Evolutionary conservation across 108 stramenopile genomes (phyloP), one percentile per base, ranked within the genome.

Genomic region (Fragilaria radians): DNA sequence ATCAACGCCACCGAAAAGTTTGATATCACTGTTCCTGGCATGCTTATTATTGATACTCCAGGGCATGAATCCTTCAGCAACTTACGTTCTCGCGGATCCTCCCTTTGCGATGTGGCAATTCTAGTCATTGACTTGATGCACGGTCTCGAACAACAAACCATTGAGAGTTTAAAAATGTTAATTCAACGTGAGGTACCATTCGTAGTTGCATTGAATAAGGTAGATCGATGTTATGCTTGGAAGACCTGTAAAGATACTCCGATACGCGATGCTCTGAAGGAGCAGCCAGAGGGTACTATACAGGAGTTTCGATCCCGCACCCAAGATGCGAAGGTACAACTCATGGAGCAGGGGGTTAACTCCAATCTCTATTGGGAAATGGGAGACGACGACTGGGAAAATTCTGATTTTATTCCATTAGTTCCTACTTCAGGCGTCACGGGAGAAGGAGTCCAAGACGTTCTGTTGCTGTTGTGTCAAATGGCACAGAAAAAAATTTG

Each of bases 111-210:
- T 86, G 93, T 99, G 25, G 99, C 99, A 22, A 97, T 99, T 67
- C 78, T 99, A 18, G 99, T 99, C 9, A 83, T 99, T 7, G 99
- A 99, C 88, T 86, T 99, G 51, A 99, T 99, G 99, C 97, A 99
- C 85, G 99, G 99, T 66, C 78, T 99, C 19, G 99, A 99, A 86
- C 99, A 93, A 54, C 97, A 98, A 66, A 99, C 99, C 2, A 95
- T 98, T 63, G 99, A 99, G 71, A 96, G 95, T 81, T 72, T 99
- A 52, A 89, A 88, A 48, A 94, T 99, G 89, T 80, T 99, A 11
- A 72, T 80, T 4, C 72, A 88, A 32, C 82, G 89, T 32, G 84
- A 85, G 47, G 95, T 95, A 32, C 99, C 99, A 5, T 99, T 98
- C 67, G 94, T 99, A 28, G 88, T 98, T 42, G 99, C 99, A 31